Base-by-base conservation (phyloP, 2,329 filamentous ascomycete genomes). In the Cadophora gregata region DNA sequence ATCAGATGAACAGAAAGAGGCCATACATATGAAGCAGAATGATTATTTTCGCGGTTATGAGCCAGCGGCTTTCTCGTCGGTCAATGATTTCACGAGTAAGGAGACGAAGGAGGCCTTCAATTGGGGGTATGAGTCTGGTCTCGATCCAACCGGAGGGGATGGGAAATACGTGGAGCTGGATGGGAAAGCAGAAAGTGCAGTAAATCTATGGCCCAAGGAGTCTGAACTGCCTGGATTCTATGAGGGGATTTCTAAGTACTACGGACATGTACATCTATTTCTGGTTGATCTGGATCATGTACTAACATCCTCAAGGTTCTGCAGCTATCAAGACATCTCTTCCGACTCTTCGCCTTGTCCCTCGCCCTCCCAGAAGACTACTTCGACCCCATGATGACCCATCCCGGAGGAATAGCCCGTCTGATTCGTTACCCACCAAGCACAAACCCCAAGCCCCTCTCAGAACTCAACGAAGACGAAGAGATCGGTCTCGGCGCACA, bases 341-440 rank as follows among this genome's bases (percentile, higher is more conserved):
- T 75, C 64, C 66, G 77, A 0, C 77, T 82, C 12, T 72, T 83
- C 33, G 73, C 72, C 0, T 76, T 85, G 3, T 79, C 81, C 1
- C 73, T 77, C 4, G 75, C 77, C 0, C 73, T 85, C 7, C 78
- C 83, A 62, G 77, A 78, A 25, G 78, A 69, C 77, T 81, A 59
- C 73, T 85, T 58, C 78, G 80, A 60, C 75, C 79, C 66, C 76
- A 79, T 65, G 75, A 81, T 71, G 68, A 77, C 66, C 76, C 81
- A 82, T 38, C 79, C 82, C 2, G 77, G 82, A 16, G 80, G 78
- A 42, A 80, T 80, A 19, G 76, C 82, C 70, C 77, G 82, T 29
- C 70, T 85, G 53, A 79, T 85, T 14, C 82, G 85, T 70, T 86
- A 86, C 70, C 82, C 82, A 1, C 79, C 82, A 1, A 79, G 80